These are phyloP conservation scores for Fonticula alba DNA, from an alignment of 78 protist genomes.

Conservation along the genomic window DNA sequence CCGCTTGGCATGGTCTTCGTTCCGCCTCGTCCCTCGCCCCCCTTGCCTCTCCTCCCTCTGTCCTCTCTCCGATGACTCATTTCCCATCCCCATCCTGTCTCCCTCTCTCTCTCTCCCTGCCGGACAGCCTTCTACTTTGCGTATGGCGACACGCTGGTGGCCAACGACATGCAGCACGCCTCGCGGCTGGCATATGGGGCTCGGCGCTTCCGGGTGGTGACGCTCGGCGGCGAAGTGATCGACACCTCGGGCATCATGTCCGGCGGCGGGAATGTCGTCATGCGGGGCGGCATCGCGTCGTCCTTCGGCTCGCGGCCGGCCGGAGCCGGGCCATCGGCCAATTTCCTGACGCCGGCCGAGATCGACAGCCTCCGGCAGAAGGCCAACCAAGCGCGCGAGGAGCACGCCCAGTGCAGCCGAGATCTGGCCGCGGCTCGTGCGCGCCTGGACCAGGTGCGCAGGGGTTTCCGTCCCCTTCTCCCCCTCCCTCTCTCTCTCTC, in stretches of 20 bases:
- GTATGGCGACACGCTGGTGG: constrained; percentile 82
- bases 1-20: constrained; percentile 22
- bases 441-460: too few species aligned
- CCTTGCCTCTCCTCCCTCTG: too few species aligned
- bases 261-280: constrained; percentile 82
- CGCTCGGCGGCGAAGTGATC: constrained; percentile 80
- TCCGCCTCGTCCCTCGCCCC: too few species aligned
- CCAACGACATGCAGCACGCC: constrained; percentile 33
- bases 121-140: constrained; percentile 75
- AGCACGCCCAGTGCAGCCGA: too few species aligned
- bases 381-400: too few species aligned
- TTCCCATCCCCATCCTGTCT: too few species aligned
- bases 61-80: too few species aligned
- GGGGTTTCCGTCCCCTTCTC: too few species aligned
- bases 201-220: constrained; percentile 78
- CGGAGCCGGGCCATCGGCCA: neutral
- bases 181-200: constrained; percentile 41
- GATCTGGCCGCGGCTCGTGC: too few species aligned
- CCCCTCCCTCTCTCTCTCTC: too few species aligned
- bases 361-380: neutral
- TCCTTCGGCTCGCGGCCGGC: neutral
- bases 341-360: too few species aligned
- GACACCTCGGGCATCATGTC: constrained; percentile 92
- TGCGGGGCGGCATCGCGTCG: constrained; percentile 48
- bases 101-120: too few species aligned